Base-by-base conservation (phyloP, 2,329 filamentous ascomycete species). In the Pseudogymnoascus sp. region DNA sequence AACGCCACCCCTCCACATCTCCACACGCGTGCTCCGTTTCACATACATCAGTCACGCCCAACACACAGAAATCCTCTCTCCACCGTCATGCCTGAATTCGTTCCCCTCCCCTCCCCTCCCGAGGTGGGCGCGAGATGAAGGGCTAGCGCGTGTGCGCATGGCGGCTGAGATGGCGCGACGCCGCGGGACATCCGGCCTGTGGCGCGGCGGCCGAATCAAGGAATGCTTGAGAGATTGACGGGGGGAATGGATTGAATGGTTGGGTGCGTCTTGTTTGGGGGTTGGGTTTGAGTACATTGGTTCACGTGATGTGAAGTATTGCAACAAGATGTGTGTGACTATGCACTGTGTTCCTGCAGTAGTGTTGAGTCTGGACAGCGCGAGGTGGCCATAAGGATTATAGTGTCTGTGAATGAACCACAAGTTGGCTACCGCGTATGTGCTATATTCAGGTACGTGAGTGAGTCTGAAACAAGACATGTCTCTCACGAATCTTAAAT, bases 391-490 rank as follows among this genome's bases (percentile, higher is more conserved):
- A 32, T 30, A 28, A 18, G 47, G 28, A 12, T n/a, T 32, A 32
- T 54, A 16, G 8, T 9, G 3, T 32, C 11, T 9, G 30, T 54
- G 30, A 32, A 54, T 12, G 18, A 18, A 32, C 25, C 9, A 5
- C 25, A 18, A 32, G 16, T 54, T 54, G 25, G n/a, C 28, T 14
- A 54, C 25, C 47, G n/a, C 32, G 28, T n/a, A 32, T 16, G 8
- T 54, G 25, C 43, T 54, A 54, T 54, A 54, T 54, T 54, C 47
- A 54, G 47, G 16, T 54, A 18, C 47, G 12, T 54, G 28, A n/a
- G 28, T 54, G 47, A 43, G 39, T 43, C 39, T 43, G 39, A 43
- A 43, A 22, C 39, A 9, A 43, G 34, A 43, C n/a, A 22, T 43
- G 39, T 43, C 39, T 43, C 39, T 43, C 18, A 20, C 18, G 18